A percentile compares a stretch with the other conserved stretches of the same genome.
phyloP scores from a whole-genome alignment of 2,329 filamentous ascomycete genomes.

The Fusarium foetens region DNA sequence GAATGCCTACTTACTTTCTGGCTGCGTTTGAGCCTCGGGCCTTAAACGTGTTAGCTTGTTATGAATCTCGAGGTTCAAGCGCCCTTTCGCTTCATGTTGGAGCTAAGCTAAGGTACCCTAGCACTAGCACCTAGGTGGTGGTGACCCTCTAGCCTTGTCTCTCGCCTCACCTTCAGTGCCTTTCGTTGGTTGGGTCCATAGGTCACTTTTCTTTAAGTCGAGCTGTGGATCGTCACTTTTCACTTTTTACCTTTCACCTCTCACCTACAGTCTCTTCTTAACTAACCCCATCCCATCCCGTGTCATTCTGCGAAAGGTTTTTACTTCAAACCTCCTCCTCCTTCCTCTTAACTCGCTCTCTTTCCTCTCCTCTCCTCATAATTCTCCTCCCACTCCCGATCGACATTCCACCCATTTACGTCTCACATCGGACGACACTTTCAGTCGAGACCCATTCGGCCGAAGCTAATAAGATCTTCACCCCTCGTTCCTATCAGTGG shows the following conservation, averaged over 20 bases:
- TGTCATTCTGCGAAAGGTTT: conserved; percentile 4
- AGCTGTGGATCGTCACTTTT: conserved; percentile 45
- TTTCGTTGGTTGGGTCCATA: conserved; percentile 17
- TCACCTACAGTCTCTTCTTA: conserved; percentile 1
- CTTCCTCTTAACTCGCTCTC: conserved; percentile 8
- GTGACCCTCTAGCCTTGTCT: conserved; percentile 9
- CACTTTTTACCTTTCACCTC: conserved; percentile 38
- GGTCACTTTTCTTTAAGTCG: conserved; percentile 14
- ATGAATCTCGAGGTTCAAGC: conserved; percentile 5
- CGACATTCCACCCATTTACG: background rate
- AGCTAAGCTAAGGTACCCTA: conserved; percentile 29
- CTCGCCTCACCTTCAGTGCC: conserved; percentile 27
- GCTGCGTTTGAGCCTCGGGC: conserved; percentile 24
- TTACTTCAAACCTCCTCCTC: conserved; percentile 20
- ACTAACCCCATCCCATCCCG: conserved; percentile 12
- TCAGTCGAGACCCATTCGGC: conserved; percentile 15
- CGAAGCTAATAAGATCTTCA: conserved; percentile 36
- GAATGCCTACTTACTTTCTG: background rate
- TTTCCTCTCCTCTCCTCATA: conserved; percentile 12
- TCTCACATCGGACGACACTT: conserved; percentile 14
- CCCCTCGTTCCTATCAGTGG: conserved; percentile 35
- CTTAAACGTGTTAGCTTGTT: conserved; percentile 25
- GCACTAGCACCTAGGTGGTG: conserved; percentile 1
- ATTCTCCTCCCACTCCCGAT: background rate
- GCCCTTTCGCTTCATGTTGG: conserved; percentile 22